Evolutionary conservation across 768 basidiomycete genomes (phyloP), one percentile per base, ranked within the genome.

Genomic region (Lactarius tabidus): DNA sequence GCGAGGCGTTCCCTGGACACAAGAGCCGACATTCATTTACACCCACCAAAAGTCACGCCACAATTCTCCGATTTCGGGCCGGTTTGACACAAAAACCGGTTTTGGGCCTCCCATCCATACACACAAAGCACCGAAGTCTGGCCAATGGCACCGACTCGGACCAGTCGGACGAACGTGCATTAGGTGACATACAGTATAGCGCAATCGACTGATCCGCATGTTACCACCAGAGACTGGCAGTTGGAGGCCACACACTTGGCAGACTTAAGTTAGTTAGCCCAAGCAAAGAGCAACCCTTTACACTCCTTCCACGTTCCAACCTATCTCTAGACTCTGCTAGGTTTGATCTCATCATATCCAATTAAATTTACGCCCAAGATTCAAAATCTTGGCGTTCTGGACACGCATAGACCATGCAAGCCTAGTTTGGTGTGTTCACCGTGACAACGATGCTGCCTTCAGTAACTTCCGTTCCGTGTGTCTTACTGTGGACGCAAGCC

Each of bases 61-160:
- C 57, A 54, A 8, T 35, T 53, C 29, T 26, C 63, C 63, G 59
- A 52, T 43, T 64, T 53, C 39, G 65, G 65, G 39, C 51, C 60
- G 51, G 57, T 36, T 58, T 53, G 26, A 17, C 57, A 8, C 6
- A 10, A 35, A 59, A 64, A 28, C 18, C 6, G 33, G 28, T 31
- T 54, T 54, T 54, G 6, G 20, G 9, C 12, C 43, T 43, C 20
- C 29, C 38, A 41, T 18, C 10, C 9, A n/a, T n/a, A n/a, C n/a
- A n/a, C n/a, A n/a, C n/a, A n/a, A n/a, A 36, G 23, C 38, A 6
- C 10, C 43, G 41, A n/a, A 14, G 23, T 12, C 45, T 48, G 7
- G 10, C 45, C 7, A 18, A n/a, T 12, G 8, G 10, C 14, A 38
- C 2, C 23, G 2, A 48, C 48, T 26, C 48, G 26, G 23, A 26